phyloP scores from a whole-genome alignment of 305 asterid genomes.

The Salvia sclarea region DNA sequence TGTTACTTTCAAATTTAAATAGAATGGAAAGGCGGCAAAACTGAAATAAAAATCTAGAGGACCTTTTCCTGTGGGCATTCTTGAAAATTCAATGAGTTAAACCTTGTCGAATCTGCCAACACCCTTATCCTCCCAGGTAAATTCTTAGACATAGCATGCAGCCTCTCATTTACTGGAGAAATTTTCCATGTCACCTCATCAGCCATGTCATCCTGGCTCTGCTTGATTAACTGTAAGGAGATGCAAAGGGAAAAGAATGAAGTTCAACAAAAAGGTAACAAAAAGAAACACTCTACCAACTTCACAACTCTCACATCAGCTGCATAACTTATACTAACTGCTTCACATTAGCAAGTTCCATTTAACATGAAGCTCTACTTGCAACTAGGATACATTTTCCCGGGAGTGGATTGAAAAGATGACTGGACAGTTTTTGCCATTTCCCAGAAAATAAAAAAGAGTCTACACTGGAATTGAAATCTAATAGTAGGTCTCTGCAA shows the following conservation, averaged over 20 bases:
- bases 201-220: conserved; percentile 87
- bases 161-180: conserved; percentile 90
- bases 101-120: conserved; percentile 78
- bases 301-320: conserved; percentile 20
- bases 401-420: background rate
- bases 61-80: conserved; percentile 74
- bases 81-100: conserved; percentile 71
- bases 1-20: conserved; percentile 20
- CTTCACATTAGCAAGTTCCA: conserved; percentile 7
- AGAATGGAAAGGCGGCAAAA: conserved; percentile 23
- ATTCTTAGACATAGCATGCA: conserved; percentile 74
- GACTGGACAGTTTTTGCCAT: background rate
- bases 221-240: conserved; percentile 67
- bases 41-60: conserved; percentile 22
- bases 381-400: background rate
- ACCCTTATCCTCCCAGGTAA: conserved; percentile 67
- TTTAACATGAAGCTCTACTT: conserved; percentile 10
- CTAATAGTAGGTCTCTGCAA: background rate
- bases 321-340: conserved; percentile 1
- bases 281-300: conserved; percentile 9
- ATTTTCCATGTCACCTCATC: conserved; percentile 92
- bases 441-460: background rate
- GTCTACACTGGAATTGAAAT: background rate
- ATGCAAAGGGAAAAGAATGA: conserved; percentile 10
- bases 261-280: conserved; percentile 18